Conservation (phyloP, 345 rosid species). For the Eucalyptus regnans region DNA sequence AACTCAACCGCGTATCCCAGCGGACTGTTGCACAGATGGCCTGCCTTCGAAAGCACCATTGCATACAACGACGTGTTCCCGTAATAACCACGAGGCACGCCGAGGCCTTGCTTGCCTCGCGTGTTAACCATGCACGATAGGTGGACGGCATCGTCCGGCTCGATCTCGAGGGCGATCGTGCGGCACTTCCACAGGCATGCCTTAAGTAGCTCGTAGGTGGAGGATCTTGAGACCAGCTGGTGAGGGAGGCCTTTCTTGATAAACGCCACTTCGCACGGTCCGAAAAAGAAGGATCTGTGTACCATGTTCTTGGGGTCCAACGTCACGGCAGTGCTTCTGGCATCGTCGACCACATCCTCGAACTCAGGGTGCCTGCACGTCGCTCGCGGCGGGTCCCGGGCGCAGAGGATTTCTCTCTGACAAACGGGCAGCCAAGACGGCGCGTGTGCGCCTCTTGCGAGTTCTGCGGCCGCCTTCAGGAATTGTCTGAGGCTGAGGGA, state of each 20-base stretch:
- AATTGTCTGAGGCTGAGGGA: neutral
- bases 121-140: neutral
- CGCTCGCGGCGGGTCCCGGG: neutral
- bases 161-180: neutral
- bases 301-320: neutral
- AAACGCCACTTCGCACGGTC: neutral
- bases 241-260: neutral
- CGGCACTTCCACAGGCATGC: neutral
- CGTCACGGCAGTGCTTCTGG: too few relatives aligned
- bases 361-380: neutral
- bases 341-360: neutral
- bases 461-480: neutral
- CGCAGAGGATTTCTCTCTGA: neutral
- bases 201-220: neutral
- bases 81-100: neutral
- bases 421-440: neutral
- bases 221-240: neutral
- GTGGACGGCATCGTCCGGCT: neutral
- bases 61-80: neutral
- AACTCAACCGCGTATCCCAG: neutral
- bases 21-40: neutral
- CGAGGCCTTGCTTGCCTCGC: neutral
- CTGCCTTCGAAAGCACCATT: neutral
- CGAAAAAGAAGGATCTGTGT: neutral
- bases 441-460: neutral